Percentiles rank a stretch among this genome's conserved stretches.
phyloP scores from a whole-genome alignment of 371 early-diverging fungal genomes.

The Dinochytrium kinnereticum region DNA sequence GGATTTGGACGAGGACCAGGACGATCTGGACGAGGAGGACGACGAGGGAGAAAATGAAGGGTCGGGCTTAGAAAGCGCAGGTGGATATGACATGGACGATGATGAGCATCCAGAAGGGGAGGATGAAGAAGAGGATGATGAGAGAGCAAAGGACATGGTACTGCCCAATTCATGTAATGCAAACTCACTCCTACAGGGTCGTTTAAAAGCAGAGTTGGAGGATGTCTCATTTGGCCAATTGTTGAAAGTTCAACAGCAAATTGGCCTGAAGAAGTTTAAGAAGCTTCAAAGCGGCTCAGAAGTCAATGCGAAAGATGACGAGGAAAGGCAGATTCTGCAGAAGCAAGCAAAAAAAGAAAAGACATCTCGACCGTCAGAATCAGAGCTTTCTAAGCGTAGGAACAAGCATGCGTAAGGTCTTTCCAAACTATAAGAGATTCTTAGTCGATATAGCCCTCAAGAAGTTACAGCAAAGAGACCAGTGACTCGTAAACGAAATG shows the following conservation, averaged over 20 bases:
- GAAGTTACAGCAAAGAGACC: slow-evolving; percentile 82
- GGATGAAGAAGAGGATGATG: slow-evolving; percentile 7
- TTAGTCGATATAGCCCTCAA: slow-evolving; percentile 61
- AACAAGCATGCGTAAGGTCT: slow-evolving; percentile 44
- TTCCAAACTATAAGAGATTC: not conserved
- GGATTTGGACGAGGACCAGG: slow-evolving; percentile 39
- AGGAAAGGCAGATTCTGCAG: slow-evolving; percentile 31
- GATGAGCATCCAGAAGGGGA: slow-evolving; percentile 37
- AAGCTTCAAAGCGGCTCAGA: slow-evolving; percentile 7
- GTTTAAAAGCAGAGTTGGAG: slow-evolving; percentile 61
- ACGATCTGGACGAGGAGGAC: slow-evolving; percentile 19
- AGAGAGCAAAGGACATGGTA: slow-evolving; percentile 1
- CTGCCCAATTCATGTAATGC: too few species aligned
- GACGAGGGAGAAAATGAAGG: not conserved
- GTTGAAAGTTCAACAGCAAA: slow-evolving; percentile 73
- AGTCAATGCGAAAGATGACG: not conserved
- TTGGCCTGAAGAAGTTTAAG: slow-evolving; percentile 64
- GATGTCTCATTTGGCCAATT: slow-evolving; percentile 83
- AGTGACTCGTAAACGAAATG: slow-evolving; percentile 77
- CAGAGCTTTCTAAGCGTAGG: too few species aligned
- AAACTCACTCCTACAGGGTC: slow-evolving; percentile 26
- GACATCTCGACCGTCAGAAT: too few species aligned
- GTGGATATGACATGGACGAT: slow-evolving; percentile 22
- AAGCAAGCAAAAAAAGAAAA: slow-evolving; percentile 38
- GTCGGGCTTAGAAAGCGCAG: too few species aligned